These are phyloP conservation scores for Trichocomaceae sp. DNA, from an alignment of 2,329 filamentous ascomycete species.

Conservation along the genomic window DNA sequence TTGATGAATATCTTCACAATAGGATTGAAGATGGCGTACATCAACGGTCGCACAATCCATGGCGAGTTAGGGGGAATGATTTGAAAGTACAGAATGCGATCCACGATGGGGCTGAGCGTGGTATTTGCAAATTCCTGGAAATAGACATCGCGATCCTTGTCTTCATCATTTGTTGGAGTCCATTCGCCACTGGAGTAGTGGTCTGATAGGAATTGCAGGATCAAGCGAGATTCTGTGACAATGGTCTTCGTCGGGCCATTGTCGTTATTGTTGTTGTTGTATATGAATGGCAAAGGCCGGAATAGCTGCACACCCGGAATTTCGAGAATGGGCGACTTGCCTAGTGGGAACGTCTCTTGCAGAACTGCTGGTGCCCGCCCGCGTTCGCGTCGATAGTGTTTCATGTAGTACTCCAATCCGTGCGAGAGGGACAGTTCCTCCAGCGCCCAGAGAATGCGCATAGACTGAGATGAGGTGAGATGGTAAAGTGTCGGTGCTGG, in stretches of 20 bases:
- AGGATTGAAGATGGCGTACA: constrained; percentile 17
- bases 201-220: constrained; percentile 22
- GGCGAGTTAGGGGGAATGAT: constrained; percentile 16
- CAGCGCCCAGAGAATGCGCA: constrained; percentile 21
- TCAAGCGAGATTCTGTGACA: constrained; percentile 22
- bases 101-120: constrained; percentile 15
- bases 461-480: constrained; percentile 19
- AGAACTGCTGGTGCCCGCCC: constrained; percentile 14
- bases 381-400: constrained; percentile 18
- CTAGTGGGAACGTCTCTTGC: constrained; percentile 18
- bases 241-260: constrained; percentile 2
- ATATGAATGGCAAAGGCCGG: constrained; percentile 6
- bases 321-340: constrained; percentile 23
- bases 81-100: constrained; percentile 19
- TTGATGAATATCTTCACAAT: constrained; percentile 17
- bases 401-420: constrained; percentile 19
- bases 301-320: constrained; percentile 8
- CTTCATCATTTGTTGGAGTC: constrained; percentile 15
- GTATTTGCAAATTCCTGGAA: constrained; percentile 21
- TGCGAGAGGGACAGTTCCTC: constrained; percentile 19
- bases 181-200: constrained; percentile 19
- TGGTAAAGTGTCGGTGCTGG: constrained; percentile 18
- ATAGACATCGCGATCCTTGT: constrained; percentile 18
- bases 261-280: background rate
- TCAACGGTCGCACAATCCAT: constrained; percentile 18